Evolutionary conservation across 768 basidiomycete species (phyloP), one percentile per base, ranked within the genome.

Genomic region (Pisolithus albus): DNA sequence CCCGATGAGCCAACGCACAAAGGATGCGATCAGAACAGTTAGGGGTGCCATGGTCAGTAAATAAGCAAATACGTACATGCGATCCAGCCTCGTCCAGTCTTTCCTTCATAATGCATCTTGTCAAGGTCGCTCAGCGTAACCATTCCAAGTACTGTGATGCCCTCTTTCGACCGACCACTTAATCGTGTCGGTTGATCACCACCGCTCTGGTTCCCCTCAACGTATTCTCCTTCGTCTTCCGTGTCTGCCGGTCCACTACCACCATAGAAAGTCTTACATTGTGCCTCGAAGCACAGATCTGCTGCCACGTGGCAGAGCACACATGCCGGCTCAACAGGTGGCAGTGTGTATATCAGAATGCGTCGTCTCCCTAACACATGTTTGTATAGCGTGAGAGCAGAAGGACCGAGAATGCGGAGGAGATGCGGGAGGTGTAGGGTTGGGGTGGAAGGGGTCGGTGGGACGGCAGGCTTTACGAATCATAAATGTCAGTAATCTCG

Each of bases 321-420:
- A 56, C 86, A 90, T 0, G 89, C 86, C 0, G 81, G 79, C 61
- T 91, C 86, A 11, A 91, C 86, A 0, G 88, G 86, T 0, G 88
- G 88, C 1, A 81, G 70, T 0, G 89, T 88, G 62, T 87, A 88
- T 32, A 92, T 83, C 36, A 92, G 70, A n/a, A 92, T 79, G 15
- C 90, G 75, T 48, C 75, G 80, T 6, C 89, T 77, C 0, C 83
- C 83, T 5, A 92, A 73, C 15, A 88, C 78, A 58, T 90, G 81
- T 60, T 90, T 90, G 70, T 88, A 88, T 2, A 92, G 66, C 0
- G 87, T 91, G 34, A 92, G 68, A 0, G 81, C 79, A 1, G 88
- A 87, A 0, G 88, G 87, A 0, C 90, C 90, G 23, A 92, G 73
- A 48, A 90, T 82, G 26, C 83, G 82, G 26, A 92, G 68, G 19